Evolutionary conservation across 345 rosid genomes (phyloP).

Genomic region (Syzygium aromaticum): DNA sequence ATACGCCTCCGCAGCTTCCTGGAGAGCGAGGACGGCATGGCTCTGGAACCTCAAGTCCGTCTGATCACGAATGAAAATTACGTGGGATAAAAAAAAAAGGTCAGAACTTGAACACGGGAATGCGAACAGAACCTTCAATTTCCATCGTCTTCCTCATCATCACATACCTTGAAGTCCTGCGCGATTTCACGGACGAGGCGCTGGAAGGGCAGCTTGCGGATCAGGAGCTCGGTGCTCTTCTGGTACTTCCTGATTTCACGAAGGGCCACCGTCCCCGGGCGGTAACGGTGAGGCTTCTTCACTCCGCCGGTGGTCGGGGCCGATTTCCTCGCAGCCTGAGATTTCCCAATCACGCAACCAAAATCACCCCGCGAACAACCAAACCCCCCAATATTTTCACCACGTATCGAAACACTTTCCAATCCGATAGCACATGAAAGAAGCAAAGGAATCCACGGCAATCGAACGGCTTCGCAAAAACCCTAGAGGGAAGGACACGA

Average conservation of each 20-base stretch:
- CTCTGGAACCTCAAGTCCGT: constrained; percentile 75
- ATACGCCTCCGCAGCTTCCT: constrained; percentile 72
- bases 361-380: not conserved
- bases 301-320: constrained; percentile 64
- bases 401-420: not conserved
- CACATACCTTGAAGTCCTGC: constrained; percentile 43
- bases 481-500: not conserved
- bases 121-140: not conserved
- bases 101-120: not conserved
- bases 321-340: constrained; percentile 67
- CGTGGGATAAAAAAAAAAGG: not conserved
- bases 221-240: constrained; percentile 68
- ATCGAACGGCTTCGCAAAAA: not conserved
- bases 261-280: constrained; percentile 71
- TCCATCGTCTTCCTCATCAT: fast-evolving
- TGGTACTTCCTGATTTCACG: constrained; percentile 60
- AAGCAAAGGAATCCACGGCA: not conserved
- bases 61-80: not conserved
- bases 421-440: not conserved
- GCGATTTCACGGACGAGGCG: constrained; percentile 73
- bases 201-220: constrained; percentile 65
- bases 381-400: fast-evolving
- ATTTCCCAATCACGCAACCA: not conserved
- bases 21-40: constrained; percentile 61
- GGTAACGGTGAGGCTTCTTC: constrained; percentile 70